These are phyloP conservation scores for Gentiana straminea DNA, from an alignment of 257 asterid species.

Conservation along the genomic window DNA sequence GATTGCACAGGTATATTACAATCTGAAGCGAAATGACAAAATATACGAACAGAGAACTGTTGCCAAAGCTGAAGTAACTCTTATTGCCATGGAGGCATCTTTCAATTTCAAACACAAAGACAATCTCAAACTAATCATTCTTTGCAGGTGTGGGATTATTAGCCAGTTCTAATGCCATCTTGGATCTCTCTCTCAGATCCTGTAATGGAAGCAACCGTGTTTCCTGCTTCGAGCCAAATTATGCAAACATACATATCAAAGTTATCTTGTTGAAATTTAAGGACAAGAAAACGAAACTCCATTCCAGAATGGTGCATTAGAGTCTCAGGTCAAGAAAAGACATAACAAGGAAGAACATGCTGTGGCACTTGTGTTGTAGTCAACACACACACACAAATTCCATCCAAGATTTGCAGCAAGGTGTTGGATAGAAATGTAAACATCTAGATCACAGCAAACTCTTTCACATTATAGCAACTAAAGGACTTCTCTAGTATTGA, in stretches of 20 bases:
- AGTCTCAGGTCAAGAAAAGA: not conserved
- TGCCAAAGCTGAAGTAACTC: constrained; percentile 12
- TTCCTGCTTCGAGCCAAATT: constrained; percentile 35
- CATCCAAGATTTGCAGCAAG: too few relatives aligned
- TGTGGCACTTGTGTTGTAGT: too few relatives aligned
- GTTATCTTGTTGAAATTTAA: not conserved
- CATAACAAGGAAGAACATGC: not conserved
- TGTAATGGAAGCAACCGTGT: constrained; percentile 39
- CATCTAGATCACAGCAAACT: too few relatives aligned
- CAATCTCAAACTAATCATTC: constrained; percentile 18
- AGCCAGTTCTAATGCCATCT: constrained; percentile 35
- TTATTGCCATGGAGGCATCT: too few relatives aligned
- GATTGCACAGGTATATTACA: not conserved
- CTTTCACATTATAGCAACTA: too few relatives aligned
- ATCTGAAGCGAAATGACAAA: not conserved
- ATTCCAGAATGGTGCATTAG: not conserved
- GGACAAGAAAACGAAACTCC: not conserved
- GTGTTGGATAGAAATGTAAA: too few relatives aligned
- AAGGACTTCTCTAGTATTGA: too few relatives aligned
- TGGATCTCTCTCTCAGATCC: constrained; percentile 51
- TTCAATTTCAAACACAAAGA: too few relatives aligned
- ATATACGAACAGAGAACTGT: not conserved
- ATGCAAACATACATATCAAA: not conserved
- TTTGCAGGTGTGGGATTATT: constrained; percentile 19
- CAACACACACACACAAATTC: too few relatives aligned